Conservation (phyloP, 768 basidiomycete species). For the Mycena filopes region DNA sequence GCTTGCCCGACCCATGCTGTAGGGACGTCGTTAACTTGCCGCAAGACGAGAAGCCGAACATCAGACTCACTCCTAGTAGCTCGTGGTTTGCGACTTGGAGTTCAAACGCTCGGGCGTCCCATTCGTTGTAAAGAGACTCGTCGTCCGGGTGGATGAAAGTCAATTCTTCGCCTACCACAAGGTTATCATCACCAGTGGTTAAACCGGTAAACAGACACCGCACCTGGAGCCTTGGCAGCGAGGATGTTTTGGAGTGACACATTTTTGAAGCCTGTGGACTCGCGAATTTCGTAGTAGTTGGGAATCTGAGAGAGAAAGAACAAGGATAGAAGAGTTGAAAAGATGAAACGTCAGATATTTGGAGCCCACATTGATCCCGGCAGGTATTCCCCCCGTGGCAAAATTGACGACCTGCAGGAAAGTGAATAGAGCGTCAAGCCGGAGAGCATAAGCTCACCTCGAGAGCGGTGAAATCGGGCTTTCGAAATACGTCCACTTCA, state of each 20-base stretch:
- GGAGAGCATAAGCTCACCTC: constrained; percentile 50
- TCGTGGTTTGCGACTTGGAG: constrained; percentile 94
- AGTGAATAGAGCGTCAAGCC: background rate
- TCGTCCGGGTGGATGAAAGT: constrained; percentile 89
- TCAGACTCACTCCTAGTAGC: constrained; percentile 62
- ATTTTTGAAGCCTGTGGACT: constrained; percentile 88
- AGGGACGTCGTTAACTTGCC: background rate
- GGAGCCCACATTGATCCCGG: constrained; percentile 73
- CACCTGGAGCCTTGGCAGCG: constrained; percentile 87
- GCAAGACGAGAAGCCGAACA: background rate
- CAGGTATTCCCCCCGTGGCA: constrained; percentile 72
- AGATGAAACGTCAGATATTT: too few relatives aligned
- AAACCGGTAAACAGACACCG: constrained; percentile 34
- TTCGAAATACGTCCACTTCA: constrained; percentile 79
- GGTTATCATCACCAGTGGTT: background rate
- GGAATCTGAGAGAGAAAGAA: constrained; percentile 64
- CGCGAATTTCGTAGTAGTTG: constrained; percentile 88
- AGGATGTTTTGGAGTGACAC: constrained; percentile 90
- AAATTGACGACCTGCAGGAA: background rate
- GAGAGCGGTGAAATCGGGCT: constrained; percentile 89
- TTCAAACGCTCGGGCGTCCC: constrained; percentile 85
- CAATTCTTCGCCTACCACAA: constrained; percentile 74
- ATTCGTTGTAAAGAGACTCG: constrained; percentile 75
- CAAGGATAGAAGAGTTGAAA: too few relatives aligned
- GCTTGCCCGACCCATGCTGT: constrained; percentile 82